Base-by-base conservation (phyloP, 805 yeast genomes). In the Yamadazyma phyllophila region DNA sequence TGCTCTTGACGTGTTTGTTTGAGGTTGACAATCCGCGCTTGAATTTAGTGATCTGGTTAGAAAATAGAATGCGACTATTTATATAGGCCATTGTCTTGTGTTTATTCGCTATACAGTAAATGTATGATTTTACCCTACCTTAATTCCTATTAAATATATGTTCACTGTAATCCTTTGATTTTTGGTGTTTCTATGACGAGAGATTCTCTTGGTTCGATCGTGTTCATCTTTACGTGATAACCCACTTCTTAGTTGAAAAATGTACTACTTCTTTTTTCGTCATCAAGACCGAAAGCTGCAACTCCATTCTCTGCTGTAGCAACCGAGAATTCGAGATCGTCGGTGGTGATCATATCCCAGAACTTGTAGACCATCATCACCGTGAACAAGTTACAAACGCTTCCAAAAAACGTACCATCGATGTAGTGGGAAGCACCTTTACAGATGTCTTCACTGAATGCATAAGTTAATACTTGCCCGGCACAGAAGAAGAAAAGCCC, bases 261-360 rank as follows among this genome's bases (percentile, higher is more conserved):
- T 1, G 49, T 45, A 36, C 60, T 54, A 11, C 46, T 48, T 36
- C 70, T 52, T 61, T 68, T 68, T 45, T 68, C 74, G 30, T 57
- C 64, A 3, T 59, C 66, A 9, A 13, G 12, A 27, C 60, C 62
- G 41, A 65, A 65, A 4, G 64, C 60, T 43, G 53, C 48, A 20
- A 69, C 66, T 4, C 70, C 71, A 29, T 66, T 68, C 49, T 71
- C 76, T 12, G 65, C 70, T 34, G 59, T 66, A 11, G 76, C 74
- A 42, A 88, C 94, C 40, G 89, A 81, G 65, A 92, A 94, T 67
- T 92, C 99, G 56, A 92, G 81, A 63, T 94, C 98, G 58, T 92
- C 98, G 46, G 83, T 82, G 10, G 98, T 94, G 43, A 92, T 84
- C 78, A 91, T 89, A 59, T 91, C 97, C 97, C 98, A 92, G 55